Base-by-base conservation (phyloP, 345 rosid genomes). In the Kandelia obovata region DNA sequence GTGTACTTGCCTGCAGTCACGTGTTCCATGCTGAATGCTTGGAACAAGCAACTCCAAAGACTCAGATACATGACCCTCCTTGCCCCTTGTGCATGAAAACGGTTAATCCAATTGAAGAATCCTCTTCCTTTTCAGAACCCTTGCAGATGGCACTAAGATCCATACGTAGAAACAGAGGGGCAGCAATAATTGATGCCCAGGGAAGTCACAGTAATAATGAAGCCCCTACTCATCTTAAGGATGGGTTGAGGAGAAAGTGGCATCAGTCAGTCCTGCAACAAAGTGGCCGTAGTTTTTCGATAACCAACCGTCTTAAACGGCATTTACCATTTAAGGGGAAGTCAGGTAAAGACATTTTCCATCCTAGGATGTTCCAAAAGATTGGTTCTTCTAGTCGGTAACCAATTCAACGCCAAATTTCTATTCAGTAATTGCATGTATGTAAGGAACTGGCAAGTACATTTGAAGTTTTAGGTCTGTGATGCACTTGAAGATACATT, bases 21-120 rank as follows among this genome's bases (percentile, higher is more conserved):
- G 88, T 89, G 56, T 93, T 82, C 78, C 98, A 93, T 74, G 91
- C 92, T 5, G 97, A 93, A 70, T 93, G 98, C 80, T 81, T 93
- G 87, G 98, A 93, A 64, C 88, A 93, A 75, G 73, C 79, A 65
- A 86, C 92, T 1, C 85, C 94, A 19, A 85, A 89, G 65, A 69
- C 78, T 62, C 87, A 93, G 72, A 79, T 80, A 37, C 82, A 83
- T 64, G 96, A 93, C 51, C 98, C 97, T 25, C 85, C 84, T 39
- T 88, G 94, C 73, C 97, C 92, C 58, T 62, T 73, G 52, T 93
- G 96, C 72, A 76, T 81, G 75, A 83, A 88, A 78, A 80, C 72
- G 61, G 30, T 81, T n/a, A 83, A 81, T 68, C 60, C 70, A 32
- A 43, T 70, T 1, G 87, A 84, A 53, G 92, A 85, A 69, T 77